A percentile compares a stretch with the other conserved stretches of the same genome.
Evolutionary conservation across 176 grass and related monocot genomes (phyloP).

Genomic region (Oryza coarctata): DNA sequence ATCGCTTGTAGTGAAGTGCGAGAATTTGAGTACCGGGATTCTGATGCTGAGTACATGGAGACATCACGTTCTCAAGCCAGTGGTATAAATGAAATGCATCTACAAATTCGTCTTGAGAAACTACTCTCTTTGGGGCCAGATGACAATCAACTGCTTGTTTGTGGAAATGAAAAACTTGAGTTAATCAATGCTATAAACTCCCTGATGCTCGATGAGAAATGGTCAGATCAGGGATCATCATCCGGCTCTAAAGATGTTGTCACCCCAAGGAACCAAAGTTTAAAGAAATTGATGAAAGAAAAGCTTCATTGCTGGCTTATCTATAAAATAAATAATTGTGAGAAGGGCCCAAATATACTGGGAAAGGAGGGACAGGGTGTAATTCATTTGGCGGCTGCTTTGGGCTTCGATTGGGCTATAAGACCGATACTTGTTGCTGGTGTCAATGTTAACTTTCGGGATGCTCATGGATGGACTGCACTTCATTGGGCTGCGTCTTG

Average conservation of each 20-base stretch:
- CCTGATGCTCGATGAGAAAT: constrained; percentile 60
- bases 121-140: constrained; percentile 55
- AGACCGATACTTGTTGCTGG: constrained; percentile 63
- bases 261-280: constrained; percentile 43
- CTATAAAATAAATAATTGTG: constrained; percentile 62
- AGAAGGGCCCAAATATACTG: constrained; percentile 69
- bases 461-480: constrained; percentile 84
- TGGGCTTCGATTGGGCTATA: constrained; percentile 83
- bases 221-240: constrained; percentile 30
- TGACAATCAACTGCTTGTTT: constrained; percentile 34
- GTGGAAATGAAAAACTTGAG: constrained; percentile 42
- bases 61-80: constrained; percentile 26
- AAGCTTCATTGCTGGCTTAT: constrained; percentile 78
- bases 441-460: constrained; percentile 85
- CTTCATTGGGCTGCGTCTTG: constrained; percentile 86
- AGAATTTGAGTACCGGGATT: constrained; percentile 68
- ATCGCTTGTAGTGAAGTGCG: constrained; percentile 83
- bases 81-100: constrained; percentile 71
- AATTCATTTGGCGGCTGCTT: constrained; percentile 79
- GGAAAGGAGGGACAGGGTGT: constrained; percentile 83
- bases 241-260: constrained; percentile 25
- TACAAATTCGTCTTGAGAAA: constrained; percentile 78
- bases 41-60: constrained; percentile 46
- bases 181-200: constrained; percentile 55
- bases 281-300: constrained; percentile 75